Evolutionary conservation across 2,329 filamentous ascomycete species (phyloP), one percentile per base, ranked within the genome.

Genomic region (Pseudofabraea citricarpa): DNA sequence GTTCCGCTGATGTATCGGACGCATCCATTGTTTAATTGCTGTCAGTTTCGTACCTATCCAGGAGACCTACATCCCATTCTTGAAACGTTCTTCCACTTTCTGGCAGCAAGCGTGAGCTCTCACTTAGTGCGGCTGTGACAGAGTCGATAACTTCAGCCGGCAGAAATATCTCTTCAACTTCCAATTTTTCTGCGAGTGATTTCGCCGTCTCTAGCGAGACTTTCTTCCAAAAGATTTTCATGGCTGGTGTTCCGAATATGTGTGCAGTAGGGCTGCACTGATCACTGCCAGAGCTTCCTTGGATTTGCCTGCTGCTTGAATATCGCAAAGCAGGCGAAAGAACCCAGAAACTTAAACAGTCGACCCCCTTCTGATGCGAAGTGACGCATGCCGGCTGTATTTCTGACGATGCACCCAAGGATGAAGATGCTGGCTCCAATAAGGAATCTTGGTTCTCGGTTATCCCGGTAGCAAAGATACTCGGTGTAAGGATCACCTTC

Each of bases 1-100:
- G n/a, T n/a, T n/a, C n/a, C n/a, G n/a, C n/a, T n/a, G n/a, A n/a
- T n/a, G n/a, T n/a, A n/a, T n/a, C n/a, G n/a, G n/a, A n/a, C n/a
- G n/a, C n/a, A n/a, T n/a, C n/a, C n/a, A n/a, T n/a, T n/a, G n/a
- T n/a, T n/a, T n/a, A n/a, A n/a, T n/a, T n/a, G n/a, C n/a, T n/a
- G n/a, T 29, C 29, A 5, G 51, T 49, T 45, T 67, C 62, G 63
- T 75, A 82, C 46, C 74, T 67, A 49, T 74, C 71, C 46, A 88
- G 56, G 15, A 88, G 58, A 2, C 81, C 82, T 5, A 88, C 79
- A 20, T 73, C 72, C 83, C 83, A 89, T n/a, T 73, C 75, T 56
- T 77, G 71, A 51, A 86, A 85, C 21, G 54, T 64, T 44, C 78
- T 70, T 46, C 83, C 77, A 7, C 66, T 66, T 0, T 52, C 57